Evolutionary conservation across 2,329 filamentous ascomycete species (phyloP), one percentile per base, ranked within the genome.

Genomic region (Penicillium sp.): DNA sequence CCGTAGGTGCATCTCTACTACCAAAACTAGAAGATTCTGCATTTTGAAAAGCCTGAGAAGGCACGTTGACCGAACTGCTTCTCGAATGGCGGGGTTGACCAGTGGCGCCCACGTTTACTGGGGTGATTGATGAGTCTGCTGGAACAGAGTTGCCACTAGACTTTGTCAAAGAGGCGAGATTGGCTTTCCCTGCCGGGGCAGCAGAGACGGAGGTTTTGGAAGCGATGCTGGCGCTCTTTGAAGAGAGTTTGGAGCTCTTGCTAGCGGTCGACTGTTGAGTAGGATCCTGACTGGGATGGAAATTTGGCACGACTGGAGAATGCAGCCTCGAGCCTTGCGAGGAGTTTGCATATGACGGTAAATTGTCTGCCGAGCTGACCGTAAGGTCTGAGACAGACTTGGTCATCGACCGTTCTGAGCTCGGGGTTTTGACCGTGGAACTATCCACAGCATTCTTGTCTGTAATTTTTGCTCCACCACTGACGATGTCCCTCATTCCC

Each of bases 401-500:
- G 37, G 63, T 59, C 26, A 68, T 66, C 24, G 69, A 71, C 19
- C 67, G 68, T 38, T 75, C 71, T n/a, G 68, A 66, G 10, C 65
- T 62, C 51, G 73, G 68, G 45, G 68, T 72, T 53, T 73, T 77
- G 17, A 67, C 56, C 22, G 63, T 60, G 55, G 69, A 53, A 3
- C 63, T 62, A 10, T 77, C 77, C 28, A 64, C 56, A 8, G 70
- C 56, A 38, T 63, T 65, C 44, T 69, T 71, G 55, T 77, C 75
- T 28, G 71, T 65, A 38, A 70, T 69, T 63, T 71, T 78, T 51
- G 73, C 69, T 40, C 72, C 73, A 35, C 71, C 70, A 56, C 75
- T 75, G 35, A 78, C 76, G 56, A 78, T 82, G 59, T 88, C 86
- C 67, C 86, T 89, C 47, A 84, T 86, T 15, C 84, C 91, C 17